These are phyloP conservation scores for Leptomonas seymouri DNA, from an alignment of 208 protist genomes.

Conservation along the genomic window DNA sequence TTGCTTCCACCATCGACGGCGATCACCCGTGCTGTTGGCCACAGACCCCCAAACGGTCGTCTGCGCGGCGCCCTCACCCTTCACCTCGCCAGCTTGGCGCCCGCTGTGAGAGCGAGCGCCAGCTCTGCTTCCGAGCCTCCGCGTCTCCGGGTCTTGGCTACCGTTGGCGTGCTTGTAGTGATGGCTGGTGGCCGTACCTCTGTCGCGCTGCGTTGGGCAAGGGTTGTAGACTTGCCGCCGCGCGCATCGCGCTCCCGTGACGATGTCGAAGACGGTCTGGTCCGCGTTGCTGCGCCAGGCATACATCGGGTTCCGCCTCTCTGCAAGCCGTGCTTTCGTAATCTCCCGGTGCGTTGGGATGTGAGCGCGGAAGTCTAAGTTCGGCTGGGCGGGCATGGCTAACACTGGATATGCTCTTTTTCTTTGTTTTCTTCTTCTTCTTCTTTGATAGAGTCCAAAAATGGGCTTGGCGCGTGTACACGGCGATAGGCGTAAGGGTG, in stretches of 20 bases:
- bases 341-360: slow-evolving; percentile 23
- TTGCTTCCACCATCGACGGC: slow-evolving; percentile 39
- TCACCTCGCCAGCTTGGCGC: too few species aligned
- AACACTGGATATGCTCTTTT: not conserved
- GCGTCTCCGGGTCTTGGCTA: too few species aligned
- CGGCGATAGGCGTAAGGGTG: too few species aligned
- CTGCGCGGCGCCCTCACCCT: not conserved
- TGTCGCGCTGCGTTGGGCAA: slow-evolving; percentile 19
- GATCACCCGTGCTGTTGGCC: slow-evolving; percentile 18
- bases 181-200: too few species aligned
- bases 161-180: too few species aligned
- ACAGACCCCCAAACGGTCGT: slow-evolving; percentile 33
- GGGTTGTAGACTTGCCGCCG: slow-evolving; percentile 19
- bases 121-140: too few species aligned
- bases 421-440: too few species aligned
- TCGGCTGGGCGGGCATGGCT: slow-evolving; percentile 28
- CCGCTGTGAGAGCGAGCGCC: too few species aligned
- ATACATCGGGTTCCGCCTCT: slow-evolving; percentile 51
- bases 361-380: slow-evolving; percentile 52
- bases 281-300: slow-evolving; percentile 41
- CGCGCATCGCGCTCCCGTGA: slow-evolving; percentile 15
- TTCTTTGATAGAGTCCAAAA: too few species aligned
- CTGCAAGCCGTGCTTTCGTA: slow-evolving; percentile 23
- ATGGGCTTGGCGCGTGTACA: too few species aligned
- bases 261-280: slow-evolving; percentile 27